These are phyloP conservation scores for Epichloe bromicola DNA, from an alignment of 2,329 filamentous ascomycete species.

Conservation along the genomic window DNA sequence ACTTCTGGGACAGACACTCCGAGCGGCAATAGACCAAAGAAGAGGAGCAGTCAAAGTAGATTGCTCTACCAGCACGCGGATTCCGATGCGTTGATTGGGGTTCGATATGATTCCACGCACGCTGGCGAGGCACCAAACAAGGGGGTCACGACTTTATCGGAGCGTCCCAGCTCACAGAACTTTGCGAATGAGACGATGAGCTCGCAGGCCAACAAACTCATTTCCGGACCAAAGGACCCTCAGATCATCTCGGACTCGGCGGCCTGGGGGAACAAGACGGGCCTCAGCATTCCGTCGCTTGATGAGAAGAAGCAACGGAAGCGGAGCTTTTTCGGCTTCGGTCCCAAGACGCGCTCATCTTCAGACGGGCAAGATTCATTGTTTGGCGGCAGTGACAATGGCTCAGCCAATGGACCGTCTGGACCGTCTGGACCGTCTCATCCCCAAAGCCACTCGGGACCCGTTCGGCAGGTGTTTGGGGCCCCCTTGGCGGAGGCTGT, in stretches of 20 bases:
- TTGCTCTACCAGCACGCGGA: constrained; percentile 23
- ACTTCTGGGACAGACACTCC: constrained; percentile 19
- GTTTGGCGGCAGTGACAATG: constrained; percentile 35
- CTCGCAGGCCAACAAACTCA: constrained; percentile 35
- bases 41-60: constrained; percentile 18
- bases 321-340: constrained; percentile 61
- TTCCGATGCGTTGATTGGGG: constrained; percentile 38
- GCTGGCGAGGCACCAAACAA: constrained; percentile 38
- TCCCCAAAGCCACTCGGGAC: constrained; percentile 32
- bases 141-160: constrained; percentile 21
- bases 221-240: constrained; percentile 76
- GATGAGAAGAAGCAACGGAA: constrained; percentile 77
- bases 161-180: constrained; percentile 21
- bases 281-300: constrained; percentile 32
- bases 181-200: constrained; percentile 22
- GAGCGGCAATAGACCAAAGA: constrained; percentile 16
- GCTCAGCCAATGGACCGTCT: constrained; percentile 25
- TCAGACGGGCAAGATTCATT: constrained; percentile 45
- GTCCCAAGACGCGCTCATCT: constrained; percentile 44
- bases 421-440: constrained; percentile 17
- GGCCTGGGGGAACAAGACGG: constrained; percentile 75
- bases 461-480: constrained; percentile 66
- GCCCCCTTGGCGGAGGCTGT: constrained; percentile 78
- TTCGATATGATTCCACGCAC: constrained; percentile 44
- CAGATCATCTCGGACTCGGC: constrained; percentile 70